These are phyloP conservation scores for Linderniella brevidens DNA, from an alignment of 257 asterid genomes.

Conservation along the genomic window DNA sequence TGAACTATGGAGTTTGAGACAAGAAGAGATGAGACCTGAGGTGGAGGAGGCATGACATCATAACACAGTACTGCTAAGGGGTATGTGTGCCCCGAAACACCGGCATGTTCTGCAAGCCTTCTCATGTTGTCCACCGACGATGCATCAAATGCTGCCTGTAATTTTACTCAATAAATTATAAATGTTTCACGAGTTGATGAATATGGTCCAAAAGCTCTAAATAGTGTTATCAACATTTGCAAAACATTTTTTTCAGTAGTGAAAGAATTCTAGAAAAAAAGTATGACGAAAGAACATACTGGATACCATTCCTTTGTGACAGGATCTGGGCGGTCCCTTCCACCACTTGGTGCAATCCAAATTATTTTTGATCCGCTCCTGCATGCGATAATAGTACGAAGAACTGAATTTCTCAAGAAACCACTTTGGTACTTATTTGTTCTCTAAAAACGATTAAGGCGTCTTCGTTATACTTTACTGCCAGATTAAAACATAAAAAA, in stretches of 20 bases:
- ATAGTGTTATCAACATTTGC: too few species aligned
- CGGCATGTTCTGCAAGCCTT: conserved; percentile 72
- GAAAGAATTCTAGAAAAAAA: conserved; percentile 2
- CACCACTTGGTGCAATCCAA: conserved; percentile 99
- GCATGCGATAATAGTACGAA: conserved; percentile 5
- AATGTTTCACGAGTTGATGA: too few species aligned
- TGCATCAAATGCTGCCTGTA: conserved; percentile 68
- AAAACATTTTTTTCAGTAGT: too few species aligned
- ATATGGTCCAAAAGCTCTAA: too few species aligned
- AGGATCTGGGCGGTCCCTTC: conserved; percentile 95
- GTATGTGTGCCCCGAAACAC: conserved; percentile 56
- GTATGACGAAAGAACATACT: conserved; percentile 31
- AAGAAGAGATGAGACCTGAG: conserved; percentile 30
- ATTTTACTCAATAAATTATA: conserved; percentile 10
- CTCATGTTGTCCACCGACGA: conserved; percentile 75
- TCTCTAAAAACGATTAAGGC: too few species aligned
- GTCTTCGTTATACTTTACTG: too few species aligned
- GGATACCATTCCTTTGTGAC: conserved; percentile 74
- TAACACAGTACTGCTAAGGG: conserved; percentile 62
- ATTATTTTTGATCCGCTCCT: conserved; percentile 88
- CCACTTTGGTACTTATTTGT: too few species aligned
- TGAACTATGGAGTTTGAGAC: conserved; percentile 4
- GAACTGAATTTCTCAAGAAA: too few species aligned
- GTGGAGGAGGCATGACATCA: conserved; percentile 81
- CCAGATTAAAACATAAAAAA: too few species aligned